Evolutionary conservation across 2,329 filamentous ascomycete species (phyloP).

Genomic region (Nothophoma quercina): DNA sequence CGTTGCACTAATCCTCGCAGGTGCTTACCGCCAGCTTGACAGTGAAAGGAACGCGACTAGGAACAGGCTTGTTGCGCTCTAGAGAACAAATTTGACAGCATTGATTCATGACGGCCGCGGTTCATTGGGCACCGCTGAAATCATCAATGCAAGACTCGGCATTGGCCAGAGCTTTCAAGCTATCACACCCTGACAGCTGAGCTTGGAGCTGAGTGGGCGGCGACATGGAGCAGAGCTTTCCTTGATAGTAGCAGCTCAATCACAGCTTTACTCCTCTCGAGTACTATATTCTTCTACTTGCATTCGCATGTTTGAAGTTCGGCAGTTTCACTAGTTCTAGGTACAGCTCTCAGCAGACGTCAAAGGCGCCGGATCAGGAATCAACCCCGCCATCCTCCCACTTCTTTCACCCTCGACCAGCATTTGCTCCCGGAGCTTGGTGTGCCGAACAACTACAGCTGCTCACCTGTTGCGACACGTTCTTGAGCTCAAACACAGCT

Average conservation of each 20-base stretch:
- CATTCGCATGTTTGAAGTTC: slow-evolving; percentile 17
- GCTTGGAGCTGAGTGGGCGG: slow-evolving; percentile 18
- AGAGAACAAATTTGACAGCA: slow-evolving; percentile 20
- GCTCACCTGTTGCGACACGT: slow-evolving; percentile 10
- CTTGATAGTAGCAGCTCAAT: slow-evolving; percentile 20
- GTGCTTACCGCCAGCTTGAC: slow-evolving; percentile 16
- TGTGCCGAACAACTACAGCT: slow-evolving; percentile 17
- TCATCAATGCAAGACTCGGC: slow-evolving; percentile 17
- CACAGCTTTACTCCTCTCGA: slow-evolving; percentile 14
- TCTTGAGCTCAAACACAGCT: slow-evolving; percentile 15
- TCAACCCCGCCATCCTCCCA: slow-evolving; percentile 14
- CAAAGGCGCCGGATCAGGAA: slow-evolving; percentile 19
- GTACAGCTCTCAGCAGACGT: slow-evolving; percentile 20
- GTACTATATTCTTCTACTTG: slow-evolving; percentile 15
- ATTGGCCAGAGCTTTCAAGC: slow-evolving; percentile 19
- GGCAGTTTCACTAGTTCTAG: slow-evolving; percentile 20
- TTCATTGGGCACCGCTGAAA: slow-evolving; percentile 19
- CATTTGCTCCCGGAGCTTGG: slow-evolving; percentile 17
- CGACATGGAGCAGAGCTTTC: slow-evolving; percentile 19
- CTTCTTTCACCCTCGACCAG: slow-evolving; percentile 20
- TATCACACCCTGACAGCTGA: slow-evolving; percentile 16
- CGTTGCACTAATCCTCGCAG: slow-evolving; percentile 15
- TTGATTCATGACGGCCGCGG: slow-evolving; percentile 22
- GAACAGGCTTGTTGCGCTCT: slow-evolving; percentile 19
- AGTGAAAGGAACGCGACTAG: slow-evolving; percentile 14